Evolutionary conservation across 768 basidiomycete genomes (phyloP), one percentile per base, ranked within the genome.

Genomic region (Amanita molliuscula): DNA sequence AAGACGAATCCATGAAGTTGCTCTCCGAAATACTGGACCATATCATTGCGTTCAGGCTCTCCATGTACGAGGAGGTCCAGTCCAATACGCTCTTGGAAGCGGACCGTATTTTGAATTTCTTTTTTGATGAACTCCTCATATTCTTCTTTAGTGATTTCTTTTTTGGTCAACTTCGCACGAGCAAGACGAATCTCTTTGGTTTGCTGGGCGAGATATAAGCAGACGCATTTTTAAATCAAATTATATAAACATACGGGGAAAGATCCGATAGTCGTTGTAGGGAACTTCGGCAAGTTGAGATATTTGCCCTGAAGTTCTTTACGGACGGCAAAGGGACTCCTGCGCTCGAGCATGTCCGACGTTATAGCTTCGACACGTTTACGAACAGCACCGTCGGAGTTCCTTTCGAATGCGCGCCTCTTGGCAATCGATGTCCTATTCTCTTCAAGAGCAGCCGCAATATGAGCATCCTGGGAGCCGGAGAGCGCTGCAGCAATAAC

Each of bases 11-110:
- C 96, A 45, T 79, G 72, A 55, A 99, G 76, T 64, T 82, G 88
- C 70, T 99, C 96, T 57, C 96, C 96, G 59, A 98, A 99, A 82
- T 99, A 99, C 73, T 98, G 94, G 55, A 96, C 94, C 95, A 98
- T 98, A 78, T 97, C 95, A 67, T 97, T 97, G 61, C 95, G 82
- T 76, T 99, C 95, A 48, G 95, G 88, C 70, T 99, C 96, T 62
- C 96, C 96, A 69, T 99, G 96, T 54, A 99, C 96, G 59, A 98
- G 79, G 52, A 99, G 79, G 70, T 99, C 96, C 59, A 99, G 83
- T 57, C 89, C 95, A 57, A 93, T 79, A 68, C 80, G 82, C 77
- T 98, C 95, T 70, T 99, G 96, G 90, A 98, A 95, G 56, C 82
- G 78, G 59, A 98, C 94, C 54, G 92, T 93, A 48, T 67, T 67